Percentiles rank a stretch among this genome's conserved stretches.
These are phyloP conservation scores for Orbilia blumenaviensis DNA, from an alignment of 2,329 filamentous ascomycete genomes.

Conservation along the genomic window DNA sequence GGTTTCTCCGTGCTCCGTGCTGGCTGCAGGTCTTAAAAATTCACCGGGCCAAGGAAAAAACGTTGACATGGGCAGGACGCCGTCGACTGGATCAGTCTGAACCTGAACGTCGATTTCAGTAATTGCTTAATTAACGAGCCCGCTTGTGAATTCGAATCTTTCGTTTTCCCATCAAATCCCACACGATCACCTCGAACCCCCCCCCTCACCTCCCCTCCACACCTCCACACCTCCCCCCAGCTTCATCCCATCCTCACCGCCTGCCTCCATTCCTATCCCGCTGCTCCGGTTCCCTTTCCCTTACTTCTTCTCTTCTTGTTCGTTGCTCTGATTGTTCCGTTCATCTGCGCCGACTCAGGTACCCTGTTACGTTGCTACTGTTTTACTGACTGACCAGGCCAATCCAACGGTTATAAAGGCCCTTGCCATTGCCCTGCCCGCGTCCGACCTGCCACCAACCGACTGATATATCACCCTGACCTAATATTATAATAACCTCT, in stretches of 20 bases:
- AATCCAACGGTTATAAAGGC: constrained; percentile 40
- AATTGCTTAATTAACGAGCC: constrained; percentile 4
- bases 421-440: constrained; percentile 20
- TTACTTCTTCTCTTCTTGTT: neutral
- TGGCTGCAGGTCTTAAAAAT: constrained; percentile 7
- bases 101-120: neutral
- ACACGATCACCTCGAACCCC: constrained; percentile 10
- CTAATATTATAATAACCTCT: constrained; percentile 19
- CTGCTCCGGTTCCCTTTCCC: neutral
- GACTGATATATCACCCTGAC: neutral
- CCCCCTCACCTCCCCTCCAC: neutral
- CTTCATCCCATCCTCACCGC: neutral
- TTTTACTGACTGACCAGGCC: neutral
- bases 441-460: constrained; percentile 14
- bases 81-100: neutral
- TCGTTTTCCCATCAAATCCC: constrained; percentile 6
- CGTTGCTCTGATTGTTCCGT: constrained; percentile 15
- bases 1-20: neutral
- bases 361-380: neutral
- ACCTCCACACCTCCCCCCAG: neutral
- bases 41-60: constrained; percentile 42
- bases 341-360: neutral
- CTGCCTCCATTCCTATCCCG: neutral
- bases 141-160: constrained; percentile 1
- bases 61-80: constrained; percentile 16